Base-by-base conservation (phyloP, 1,139 yeast species). In the Groenewaldozyma sp. region DNA sequence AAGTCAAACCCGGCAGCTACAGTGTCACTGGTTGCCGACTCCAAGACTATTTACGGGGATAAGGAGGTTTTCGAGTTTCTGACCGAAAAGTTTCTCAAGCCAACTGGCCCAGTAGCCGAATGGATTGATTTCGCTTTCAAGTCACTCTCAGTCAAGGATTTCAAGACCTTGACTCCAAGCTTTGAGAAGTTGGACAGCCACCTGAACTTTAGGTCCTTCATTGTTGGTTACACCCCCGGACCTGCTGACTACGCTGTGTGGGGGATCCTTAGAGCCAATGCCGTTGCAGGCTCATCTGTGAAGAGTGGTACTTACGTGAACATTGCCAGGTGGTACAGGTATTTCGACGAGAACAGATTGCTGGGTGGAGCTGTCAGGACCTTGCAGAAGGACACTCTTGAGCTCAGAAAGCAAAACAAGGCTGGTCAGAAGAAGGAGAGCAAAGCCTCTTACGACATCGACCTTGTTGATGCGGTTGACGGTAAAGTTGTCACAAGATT, bases 401-500 rank as follows among this genome's bases (percentile, higher is more conserved):
- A 84, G 52, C 64, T 82, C 56, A 78, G 84, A 63, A 86, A 84
- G 62, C 66, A 75, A 40, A 71, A 79, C 48, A 77, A 79, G 56
- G 67, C 66, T 13, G 72, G 76, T 47, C 71, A 71, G 55, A 59
- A 53, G 64, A 69, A 52, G 76, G 81, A 55, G 43, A 51, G 63
- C 44, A 57, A 60, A 47, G 97, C 97, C 45, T 87, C 81, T 62
- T 91, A 82, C 54, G 96, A 87, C 61, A 91, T 91, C 57, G 94
- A 84, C 55, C 75, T 91, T 50, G 82, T 83, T 44, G 94, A 78
- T 58, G 98, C 97, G 44, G 77, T 74, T 56, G 78, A 82, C 48
- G 98, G 98, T 48, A 71, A 87, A 64, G 97, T 91, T 43, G 97
- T 91, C 42, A 91, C 97, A 40, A 82, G 98, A 68, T 91, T 91